phyloP scores from a whole-genome alignment of 1,284 basidiomycete species.

The Moniliophthora roreri region DNA sequence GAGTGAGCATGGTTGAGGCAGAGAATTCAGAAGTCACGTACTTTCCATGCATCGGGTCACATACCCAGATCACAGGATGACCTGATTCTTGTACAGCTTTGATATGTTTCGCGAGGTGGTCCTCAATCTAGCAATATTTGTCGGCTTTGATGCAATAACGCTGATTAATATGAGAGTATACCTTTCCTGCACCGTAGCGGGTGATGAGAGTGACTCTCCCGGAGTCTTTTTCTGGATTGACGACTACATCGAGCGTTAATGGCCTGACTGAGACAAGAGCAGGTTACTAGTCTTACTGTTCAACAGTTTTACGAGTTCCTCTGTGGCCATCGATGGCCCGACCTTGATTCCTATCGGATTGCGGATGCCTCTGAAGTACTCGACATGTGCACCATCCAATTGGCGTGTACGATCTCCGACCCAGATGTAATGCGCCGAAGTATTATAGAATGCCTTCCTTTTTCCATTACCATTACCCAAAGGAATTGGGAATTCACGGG shows the following conservation, averaged over 20 bases:
- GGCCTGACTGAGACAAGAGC: too few species aligned
- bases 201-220: conserved; percentile 92
- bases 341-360: conserved; percentile 98
- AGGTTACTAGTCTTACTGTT: conserved; percentile 59
- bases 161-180: conserved; percentile 27
- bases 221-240: conserved; percentile 82
- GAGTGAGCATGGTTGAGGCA: background rate
- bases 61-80: conserved; percentile 92
- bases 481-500: conserved; percentile 57
- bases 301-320: conserved; percentile 81
- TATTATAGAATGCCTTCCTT: conserved; percentile 70
- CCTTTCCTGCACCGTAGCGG: conserved; percentile 89
- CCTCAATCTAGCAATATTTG: conserved; percentile 57
- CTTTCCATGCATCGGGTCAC: conserved; percentile 98
- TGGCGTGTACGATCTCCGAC: conserved; percentile 97
- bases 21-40: conserved; percentile 41
- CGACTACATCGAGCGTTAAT: too few species aligned
- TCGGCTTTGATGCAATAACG: too few species aligned
- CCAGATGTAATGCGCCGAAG: conserved; percentile 95
- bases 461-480: background rate
- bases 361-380: conserved; percentile 92
- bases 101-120: conserved; percentile 82
- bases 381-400: conserved; percentile 90
- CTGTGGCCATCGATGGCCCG: conserved; percentile 81
- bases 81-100: conserved; percentile 77